Evolutionary conservation across 306 rosid genomes (phyloP), one percentile per base, ranked within the genome.

Genomic region (Malus sieversii): DNA sequence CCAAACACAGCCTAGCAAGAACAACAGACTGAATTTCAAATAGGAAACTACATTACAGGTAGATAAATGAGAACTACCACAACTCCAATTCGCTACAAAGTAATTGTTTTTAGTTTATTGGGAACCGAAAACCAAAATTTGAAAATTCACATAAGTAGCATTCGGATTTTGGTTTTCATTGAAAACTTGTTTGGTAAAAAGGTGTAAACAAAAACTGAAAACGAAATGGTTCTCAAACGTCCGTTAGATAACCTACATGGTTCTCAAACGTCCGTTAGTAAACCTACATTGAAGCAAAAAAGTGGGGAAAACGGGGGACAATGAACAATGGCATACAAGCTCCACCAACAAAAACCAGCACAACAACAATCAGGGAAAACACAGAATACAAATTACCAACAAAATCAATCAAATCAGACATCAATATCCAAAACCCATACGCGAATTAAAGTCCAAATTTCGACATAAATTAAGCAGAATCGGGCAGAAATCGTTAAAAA

Each of bases 1-100:
- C 77, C 68, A 57, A 71, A 29, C 72, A 44, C 76, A 85, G 75
- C 79, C 81, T 70, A 71, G 11, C 71, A 78, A 18, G 65, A 46
- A 35, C 76, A 71, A 70, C 15, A 57, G 27, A 72, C 46, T 70
- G 61, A 82, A 58, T 38, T 66, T 68, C 55, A 46, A 67, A 40
- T 42, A 8, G 45, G 45, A 42, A 42, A 10, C 45, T 42, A 42
- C 45, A 42, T 42, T 42, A 42, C 12, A 42, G 12, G 45, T 42
- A 10, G 45, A 42, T 9, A 71, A 4, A 30, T 48, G n/a, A 70
- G 29, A 68, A 51, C 74, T 46, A 51, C 63, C 63, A 22, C 15
- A 61, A 5, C 14, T 18, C 25, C 53, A 73, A 38, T 42, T 73
- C 72, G 14, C 19, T 60, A 9, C 67, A 68, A 30, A 42, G 52